These are phyloP conservation scores for Pseudogymnoascus sp. DNA, from an alignment of 2,329 filamentous ascomycete genomes.

Conservation along the genomic window DNA sequence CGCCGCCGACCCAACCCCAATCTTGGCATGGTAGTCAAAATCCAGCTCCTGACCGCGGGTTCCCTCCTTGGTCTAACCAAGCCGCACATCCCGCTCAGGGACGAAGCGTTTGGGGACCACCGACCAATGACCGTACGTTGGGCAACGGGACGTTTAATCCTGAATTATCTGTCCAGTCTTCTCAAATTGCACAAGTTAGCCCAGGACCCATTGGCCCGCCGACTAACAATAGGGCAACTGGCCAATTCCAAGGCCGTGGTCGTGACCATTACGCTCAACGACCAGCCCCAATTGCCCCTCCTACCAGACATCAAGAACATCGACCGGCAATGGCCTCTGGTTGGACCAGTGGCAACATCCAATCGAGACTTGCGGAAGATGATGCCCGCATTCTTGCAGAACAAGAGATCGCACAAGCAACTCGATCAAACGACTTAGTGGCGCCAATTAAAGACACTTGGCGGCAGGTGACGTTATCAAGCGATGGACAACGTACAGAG, in stretches of 20 bases:
- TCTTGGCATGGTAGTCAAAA: conserved; percentile 27
- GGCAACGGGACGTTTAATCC: conserved; percentile 70
- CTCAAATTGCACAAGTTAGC: conserved; percentile 21
- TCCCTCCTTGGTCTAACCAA: conserved; percentile 40
- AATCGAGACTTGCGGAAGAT: conserved; percentile 11
- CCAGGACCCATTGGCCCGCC: conserved; percentile 31
- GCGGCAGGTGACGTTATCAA: conserved; percentile 1
- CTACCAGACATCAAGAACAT: conserved; percentile 21
- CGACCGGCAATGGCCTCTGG: not conserved
- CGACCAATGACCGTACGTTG: conserved; percentile 60
- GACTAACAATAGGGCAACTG: conserved; percentile 22
- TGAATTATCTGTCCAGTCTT: conserved; percentile 41
- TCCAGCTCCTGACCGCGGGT: conserved; percentile 35
- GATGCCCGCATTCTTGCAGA: conserved; percentile 12
- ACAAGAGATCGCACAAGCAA: not conserved
- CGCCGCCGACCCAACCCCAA: conserved; percentile 17
- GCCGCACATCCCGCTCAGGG: conserved; percentile 32
- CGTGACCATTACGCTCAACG: conserved; percentile 24
- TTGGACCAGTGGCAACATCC: conserved; percentile 10
- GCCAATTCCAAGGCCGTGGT: conserved; percentile 24
- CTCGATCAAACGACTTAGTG: not conserved
- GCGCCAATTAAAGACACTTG: conserved; percentile 13
- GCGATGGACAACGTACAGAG: not conserved
- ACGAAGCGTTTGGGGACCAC: conserved; percentile 66
- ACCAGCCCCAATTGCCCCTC: conserved; percentile 28